phyloP scores from a whole-genome alignment of 306 rosid genomes.

The Abrus pulchellus region DNA sequence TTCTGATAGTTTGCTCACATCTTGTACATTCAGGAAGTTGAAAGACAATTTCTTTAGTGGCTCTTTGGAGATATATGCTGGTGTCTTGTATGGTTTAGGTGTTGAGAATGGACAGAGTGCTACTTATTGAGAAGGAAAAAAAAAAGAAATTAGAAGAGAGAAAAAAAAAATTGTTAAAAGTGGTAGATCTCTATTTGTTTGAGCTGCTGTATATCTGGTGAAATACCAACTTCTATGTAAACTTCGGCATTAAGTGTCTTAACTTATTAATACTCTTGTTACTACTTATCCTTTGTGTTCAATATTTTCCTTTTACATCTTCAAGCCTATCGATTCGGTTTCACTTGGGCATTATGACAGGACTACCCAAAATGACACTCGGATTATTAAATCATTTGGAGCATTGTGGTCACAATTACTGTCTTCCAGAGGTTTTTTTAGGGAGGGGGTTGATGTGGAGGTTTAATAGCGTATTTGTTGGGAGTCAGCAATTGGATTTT shows the following conservation, averaged over 20 bases:
- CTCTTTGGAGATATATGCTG: constrained; percentile 65
- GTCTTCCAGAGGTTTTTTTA: neutral
- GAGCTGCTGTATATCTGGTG: constrained; percentile 47
- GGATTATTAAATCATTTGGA: neutral
- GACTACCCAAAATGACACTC: neutral
- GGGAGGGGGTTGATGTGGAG: neutral
- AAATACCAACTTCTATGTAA: constrained; percentile 48
- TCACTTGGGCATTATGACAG: neutral
- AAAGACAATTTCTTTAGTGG: constrained; percentile 66
- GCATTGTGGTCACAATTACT: neutral
- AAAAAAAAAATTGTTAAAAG: constrained; percentile 19
- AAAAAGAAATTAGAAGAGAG: neutral
- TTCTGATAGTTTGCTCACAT: constrained; percentile 65
- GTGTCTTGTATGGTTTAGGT: constrained; percentile 70
- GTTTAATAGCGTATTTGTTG: neutral
- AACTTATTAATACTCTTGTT: constrained; percentile 35
- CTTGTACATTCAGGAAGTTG: constrained; percentile 61
- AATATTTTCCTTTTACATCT: neutral
- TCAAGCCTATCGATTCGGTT: neutral
- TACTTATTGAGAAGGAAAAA: constrained; percentile 37
- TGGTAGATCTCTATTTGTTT: constrained; percentile 44
- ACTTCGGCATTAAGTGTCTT: constrained; percentile 50
- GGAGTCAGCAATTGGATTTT: neutral
- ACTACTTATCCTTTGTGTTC: neutral
- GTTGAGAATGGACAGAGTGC: constrained; percentile 56